Evolutionary conservation across 148 eudicot genomes (phyloP), one percentile per base, ranked within the genome.

Genomic region (Polygonum maritimum): DNA sequence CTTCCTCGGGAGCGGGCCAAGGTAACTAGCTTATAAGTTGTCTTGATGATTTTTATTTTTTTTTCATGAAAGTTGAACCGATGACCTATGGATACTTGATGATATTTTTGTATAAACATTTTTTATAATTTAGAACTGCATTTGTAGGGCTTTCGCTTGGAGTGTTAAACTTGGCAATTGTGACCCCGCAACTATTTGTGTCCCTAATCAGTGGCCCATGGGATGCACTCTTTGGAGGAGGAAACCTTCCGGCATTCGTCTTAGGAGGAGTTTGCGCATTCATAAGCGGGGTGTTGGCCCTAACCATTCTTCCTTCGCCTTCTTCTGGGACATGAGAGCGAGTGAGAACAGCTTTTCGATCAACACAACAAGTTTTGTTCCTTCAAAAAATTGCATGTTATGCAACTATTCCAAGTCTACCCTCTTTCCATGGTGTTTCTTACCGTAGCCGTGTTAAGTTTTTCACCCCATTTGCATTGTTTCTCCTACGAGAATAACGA

Each of bases 161-260:
- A 69, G 90, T 93, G 62, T 78, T 93, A 18, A 93, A 93, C 81
- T 84, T 93, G 78, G 91, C 97, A 71, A 93, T 93, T 44, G 94
- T 88, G 65, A 73, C 90, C 26, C 98, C 98, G 49, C 98, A 93
- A 90, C 45, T 69, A 14, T 2, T 69, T 13, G 47, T 60, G 14
- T 60, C 67, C 15, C 36, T 60, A 60, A 60, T 60, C 35, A 60
- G 67, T 26, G 67, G 67, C 5, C 67, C 67, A 26, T 60, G 67
- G 67, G 67, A 60, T 12, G 36, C 36, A 26, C 21, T 60, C 36
- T 60, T 60, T 26, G 67, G 67, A 60, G 67, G 67, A 26, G 67
- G 67, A 26, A 60, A 60, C 14, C 35, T 60, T 10, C 67, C 67
- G 35, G 67, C 67, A 14, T 60, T 60, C 33, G 14, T 60, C 8